Base-by-base conservation (phyloP, 1,284 basidiomycete species). In the Cystobasidium pallidum region DNA sequence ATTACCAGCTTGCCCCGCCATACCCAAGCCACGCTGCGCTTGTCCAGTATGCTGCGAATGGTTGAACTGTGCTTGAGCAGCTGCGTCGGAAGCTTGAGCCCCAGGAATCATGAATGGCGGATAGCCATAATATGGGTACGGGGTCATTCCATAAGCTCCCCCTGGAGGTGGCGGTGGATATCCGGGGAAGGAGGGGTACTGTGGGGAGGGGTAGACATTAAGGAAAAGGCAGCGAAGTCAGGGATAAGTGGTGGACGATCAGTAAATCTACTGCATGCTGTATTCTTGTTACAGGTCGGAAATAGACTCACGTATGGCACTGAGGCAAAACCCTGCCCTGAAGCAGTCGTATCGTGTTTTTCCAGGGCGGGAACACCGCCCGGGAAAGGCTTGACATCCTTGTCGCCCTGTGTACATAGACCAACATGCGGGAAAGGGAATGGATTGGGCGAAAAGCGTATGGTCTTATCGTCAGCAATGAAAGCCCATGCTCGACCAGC, bases 321-420 rank as follows among this genome's bases (percentile, higher is more conserved):
- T 8, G 28, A 13, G 3, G 36, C 32, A 43, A 36, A 64, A 7
- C 47, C 45, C 28, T 64, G 45, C 17, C 21, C 45, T 36, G 73
- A 70, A 4, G 76, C 72, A 55, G 51, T 28, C 45, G 74, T 75
- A 52, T 72, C 62, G 28, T 64, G 62, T 19, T 17, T 51, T 7
- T 64, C 62, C 70, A 68, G 76, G 72, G 0, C 73, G 32, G 34
- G 57, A 71, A 62, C 67, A 74, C 75, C 75, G 72, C 62, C 62
- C 3, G 62, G 62, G 45, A 64, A 64, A 2, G 47, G 43, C 28
- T 64, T 64, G n/a, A 52, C 62, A 36, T 64, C 62, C 34, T 41
- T 36, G 43, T 64, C 62, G 28, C 62, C 62, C 62, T 64, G 61
- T 24, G n/a, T n/a, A n/a, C n/a, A n/a, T n/a, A n/a, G n/a, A n/a